Evolutionary conservation across 2,329 filamentous ascomycete species (phyloP).

Genomic region (Diaporthe sp.): DNA sequence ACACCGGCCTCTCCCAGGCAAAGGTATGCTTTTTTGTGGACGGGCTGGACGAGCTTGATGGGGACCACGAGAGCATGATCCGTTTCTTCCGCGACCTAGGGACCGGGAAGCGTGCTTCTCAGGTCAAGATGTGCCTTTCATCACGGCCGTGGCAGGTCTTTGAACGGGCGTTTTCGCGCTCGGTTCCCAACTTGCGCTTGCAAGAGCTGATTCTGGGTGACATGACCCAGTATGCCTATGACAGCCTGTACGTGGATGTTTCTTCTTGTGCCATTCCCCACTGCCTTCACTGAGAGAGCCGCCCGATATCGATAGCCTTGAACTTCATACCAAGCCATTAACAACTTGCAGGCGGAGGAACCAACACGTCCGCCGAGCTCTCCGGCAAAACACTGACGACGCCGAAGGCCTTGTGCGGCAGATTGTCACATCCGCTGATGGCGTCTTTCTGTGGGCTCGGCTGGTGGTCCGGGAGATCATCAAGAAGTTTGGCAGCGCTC

Average conservation of each 20-base stretch:
- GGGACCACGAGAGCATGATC: slow-evolving; percentile 46
- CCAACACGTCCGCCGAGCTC: slow-evolving; percentile 35
- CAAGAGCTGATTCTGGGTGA: slow-evolving; percentile 46
- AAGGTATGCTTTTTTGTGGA: slow-evolving; percentile 47
- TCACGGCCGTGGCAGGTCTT: slow-evolving; percentile 49
- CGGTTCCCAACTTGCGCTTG: slow-evolving; percentile 44
- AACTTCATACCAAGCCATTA: neutral
- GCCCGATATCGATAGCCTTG: neutral
- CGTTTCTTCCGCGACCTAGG: slow-evolving; percentile 42
- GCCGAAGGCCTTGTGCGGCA: slow-evolving; percentile 28
- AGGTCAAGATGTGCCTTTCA: slow-evolving; percentile 47
- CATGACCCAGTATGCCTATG: slow-evolving; percentile 44
- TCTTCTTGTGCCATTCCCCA: neutral
- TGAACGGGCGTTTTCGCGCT: slow-evolving; percentile 44
- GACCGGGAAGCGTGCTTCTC: slow-evolving; percentile 35
- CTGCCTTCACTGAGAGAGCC: neutral
- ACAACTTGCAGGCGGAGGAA: slow-evolving; percentile 29
- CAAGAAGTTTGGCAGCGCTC: slow-evolving; percentile 37
- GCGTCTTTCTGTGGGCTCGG: slow-evolving; percentile 47
- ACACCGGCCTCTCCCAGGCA: slow-evolving; percentile 39
- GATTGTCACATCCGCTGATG: slow-evolving; percentile 43
- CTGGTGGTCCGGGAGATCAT: slow-evolving; percentile 49
- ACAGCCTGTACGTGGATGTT: slow-evolving; percentile 37
- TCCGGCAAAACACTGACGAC: slow-evolving; percentile 36
- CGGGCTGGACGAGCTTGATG: slow-evolving; percentile 46